These are phyloP conservation scores for Schizosaccharomyces lindneri DNA, from an alignment of 805 yeast genomes.

Conservation along the genomic window DNA sequence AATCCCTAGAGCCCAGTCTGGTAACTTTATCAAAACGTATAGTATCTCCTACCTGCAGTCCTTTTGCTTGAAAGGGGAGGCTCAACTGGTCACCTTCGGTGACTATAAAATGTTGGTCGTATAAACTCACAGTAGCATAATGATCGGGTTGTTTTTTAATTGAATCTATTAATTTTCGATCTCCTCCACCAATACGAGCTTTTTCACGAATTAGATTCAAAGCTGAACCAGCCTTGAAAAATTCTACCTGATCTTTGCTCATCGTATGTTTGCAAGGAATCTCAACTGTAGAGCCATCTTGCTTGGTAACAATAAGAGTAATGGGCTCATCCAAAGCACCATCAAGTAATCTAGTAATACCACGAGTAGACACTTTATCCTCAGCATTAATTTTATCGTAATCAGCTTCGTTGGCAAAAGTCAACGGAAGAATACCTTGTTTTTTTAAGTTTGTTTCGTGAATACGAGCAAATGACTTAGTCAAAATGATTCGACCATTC, in stretches of 20 bases:
- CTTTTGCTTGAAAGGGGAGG: constrained; percentile 53
- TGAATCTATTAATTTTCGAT: neutral
- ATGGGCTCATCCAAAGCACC: constrained; percentile 35
- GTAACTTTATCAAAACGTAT: constrained; percentile 49
- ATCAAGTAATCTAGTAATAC: constrained; percentile 53
- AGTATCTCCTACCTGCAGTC: constrained; percentile 64
- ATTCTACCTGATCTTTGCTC: constrained; percentile 84
- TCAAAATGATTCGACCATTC: constrained; percentile 93
- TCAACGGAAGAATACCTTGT: constrained; percentile 95
- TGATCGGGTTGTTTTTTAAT: constrained; percentile 13
- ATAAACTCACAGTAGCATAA: constrained; percentile 63
- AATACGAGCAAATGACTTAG: constrained; percentile 94
- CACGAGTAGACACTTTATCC: constrained; percentile 71
- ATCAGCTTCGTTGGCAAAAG: constrained; percentile 68
- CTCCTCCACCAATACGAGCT: neutral
- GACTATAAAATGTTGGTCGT: constrained; percentile 64
- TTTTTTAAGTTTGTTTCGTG: constrained; percentile 99
- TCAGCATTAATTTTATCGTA: constrained; percentile 83
- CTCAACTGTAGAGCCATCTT: constrained; percentile 39
- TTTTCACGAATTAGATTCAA: constrained; percentile 62
- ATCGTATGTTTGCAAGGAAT: constrained; percentile 77
- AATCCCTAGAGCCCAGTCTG: constrained; percentile 65
- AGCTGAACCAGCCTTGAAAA: constrained; percentile 94
- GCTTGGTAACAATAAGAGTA: constrained; percentile 45
- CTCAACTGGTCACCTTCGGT: constrained; percentile 73